Evolutionary conservation across 1,139 yeast genomes (phyloP).

Genomic region (Martiniozyma asiatica): DNA sequence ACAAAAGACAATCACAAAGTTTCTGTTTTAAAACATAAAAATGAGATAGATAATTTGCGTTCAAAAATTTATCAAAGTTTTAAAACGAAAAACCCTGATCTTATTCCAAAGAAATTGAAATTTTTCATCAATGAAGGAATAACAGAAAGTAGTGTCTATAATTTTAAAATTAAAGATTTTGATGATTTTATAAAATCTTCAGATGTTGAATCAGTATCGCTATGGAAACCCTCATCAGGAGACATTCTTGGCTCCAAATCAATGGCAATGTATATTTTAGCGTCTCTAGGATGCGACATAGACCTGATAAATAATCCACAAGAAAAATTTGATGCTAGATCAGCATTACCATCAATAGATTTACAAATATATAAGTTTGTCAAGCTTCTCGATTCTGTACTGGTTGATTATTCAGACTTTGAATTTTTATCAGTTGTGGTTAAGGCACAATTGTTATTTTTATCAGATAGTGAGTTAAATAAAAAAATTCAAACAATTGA

Average conservation of each 20-base stretch:
- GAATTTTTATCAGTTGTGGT: conserved; percentile 2
- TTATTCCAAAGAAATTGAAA: conserved; percentile 1
- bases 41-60: not conserved
- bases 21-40: not conserved
- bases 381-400: conserved; percentile 3
- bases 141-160: not conserved
- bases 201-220: not conserved
- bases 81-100: not conserved
- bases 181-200: not conserved
- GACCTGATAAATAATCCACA: not conserved
- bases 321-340: conserved; percentile 11
- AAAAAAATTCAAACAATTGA: conserved; percentile 4
- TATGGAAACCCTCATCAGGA: no score
- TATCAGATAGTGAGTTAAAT: conserved; percentile 6
- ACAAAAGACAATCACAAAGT: no score
- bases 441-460: conserved; percentile 4
- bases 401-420: not conserved
- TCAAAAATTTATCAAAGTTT: not conserved
- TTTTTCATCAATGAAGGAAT: conserved; percentile 1
- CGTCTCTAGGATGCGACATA: conserved; percentile 6
- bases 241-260: no score
- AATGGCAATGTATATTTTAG: not conserved
- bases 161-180: not conserved
- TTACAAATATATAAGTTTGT: conserved; percentile 14
- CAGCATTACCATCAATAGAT: conserved; percentile 9